Evolutionary conservation across 1,139 yeast genomes (phyloP).

Genomic region (Candida albicans): DNA sequence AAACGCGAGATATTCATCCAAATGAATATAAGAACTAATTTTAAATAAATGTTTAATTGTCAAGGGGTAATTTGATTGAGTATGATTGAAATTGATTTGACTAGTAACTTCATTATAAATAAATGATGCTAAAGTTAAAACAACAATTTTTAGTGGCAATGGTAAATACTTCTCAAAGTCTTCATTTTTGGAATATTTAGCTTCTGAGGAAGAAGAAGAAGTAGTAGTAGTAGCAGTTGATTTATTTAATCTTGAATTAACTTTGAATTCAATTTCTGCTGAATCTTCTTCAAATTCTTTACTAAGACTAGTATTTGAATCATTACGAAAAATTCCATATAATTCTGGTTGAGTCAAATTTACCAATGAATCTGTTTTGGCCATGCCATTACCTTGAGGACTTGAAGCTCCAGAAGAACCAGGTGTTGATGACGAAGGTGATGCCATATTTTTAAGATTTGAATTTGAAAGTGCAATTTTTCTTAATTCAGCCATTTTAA

Average conservation of each 20-base stretch:
- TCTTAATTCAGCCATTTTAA: slow-evolving; percentile 21
- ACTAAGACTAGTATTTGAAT: slow-evolving; percentile 34
- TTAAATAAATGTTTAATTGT: slow-evolving; percentile 34
- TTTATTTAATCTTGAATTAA: slow-evolving; percentile 1
- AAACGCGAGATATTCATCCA: slow-evolving; percentile 11
- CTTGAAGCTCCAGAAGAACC: slow-evolving; percentile 18
- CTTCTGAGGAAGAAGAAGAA: neutral
- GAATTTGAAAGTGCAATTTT: slow-evolving; percentile 22
- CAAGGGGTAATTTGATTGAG: slow-evolving; percentile 33
- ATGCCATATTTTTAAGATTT: slow-evolving; percentile 12
- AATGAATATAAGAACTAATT: slow-evolving; percentile 30
- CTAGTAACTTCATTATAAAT: slow-evolving; percentile 51
- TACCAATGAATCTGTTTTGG: slow-evolving; percentile 42
- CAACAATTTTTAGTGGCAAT: slow-evolving; percentile 23
- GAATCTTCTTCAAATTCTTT: slow-evolving; percentile 22
- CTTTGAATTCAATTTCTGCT: slow-evolving; percentile 10
- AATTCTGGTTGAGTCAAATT: slow-evolving; percentile 52
- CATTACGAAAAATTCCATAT: slow-evolving; percentile 48
- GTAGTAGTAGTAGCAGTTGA: neutral
- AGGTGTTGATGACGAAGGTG: slow-evolving; percentile 14
- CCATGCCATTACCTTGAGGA: slow-evolving; percentile 22
- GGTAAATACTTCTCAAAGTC: slow-evolving; percentile 12
- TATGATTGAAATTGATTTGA: slow-evolving; percentile 52
- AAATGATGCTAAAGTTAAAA: slow-evolving; percentile 47
- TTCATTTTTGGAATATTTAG: neutral